A percentile compares a stretch with the other conserved stretches of the same genome.
Evolutionary conservation across 2,329 filamentous ascomycete genomes (phyloP).

Genomic region (Claviceps arundinis): DNA sequence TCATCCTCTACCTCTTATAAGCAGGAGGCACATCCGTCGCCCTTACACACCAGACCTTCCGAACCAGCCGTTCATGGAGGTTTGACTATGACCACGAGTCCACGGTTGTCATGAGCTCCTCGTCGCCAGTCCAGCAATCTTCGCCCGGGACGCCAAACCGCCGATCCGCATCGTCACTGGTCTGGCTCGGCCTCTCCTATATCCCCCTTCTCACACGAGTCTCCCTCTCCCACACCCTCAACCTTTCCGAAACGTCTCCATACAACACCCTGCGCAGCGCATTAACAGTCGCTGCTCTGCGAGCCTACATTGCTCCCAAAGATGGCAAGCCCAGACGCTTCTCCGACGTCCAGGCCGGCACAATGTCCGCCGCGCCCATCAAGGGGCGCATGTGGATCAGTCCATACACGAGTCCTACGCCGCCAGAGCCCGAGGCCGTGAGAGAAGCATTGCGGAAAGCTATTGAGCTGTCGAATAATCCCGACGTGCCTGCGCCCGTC

Average conservation of each 20-base stretch:
- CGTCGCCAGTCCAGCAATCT: neutral
- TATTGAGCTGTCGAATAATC: constrained; percentile 24
- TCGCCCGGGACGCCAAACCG: neutral
- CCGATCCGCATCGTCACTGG: neutral
- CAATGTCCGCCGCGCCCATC: constrained; percentile 49
- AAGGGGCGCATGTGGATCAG: constrained; percentile 76
- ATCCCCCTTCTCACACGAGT: constrained; percentile 41
- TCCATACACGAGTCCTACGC: constrained; percentile 49
- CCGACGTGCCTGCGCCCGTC: constrained; percentile 4
- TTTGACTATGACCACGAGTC: neutral
- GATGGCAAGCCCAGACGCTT: constrained; percentile 35
- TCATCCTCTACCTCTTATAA: no score
- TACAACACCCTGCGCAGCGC: constrained; percentile 72
- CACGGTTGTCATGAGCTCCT: neutral
- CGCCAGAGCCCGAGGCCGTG: constrained; percentile 37
- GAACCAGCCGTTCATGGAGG: neutral
- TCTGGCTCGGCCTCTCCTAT: constrained; percentile 41
- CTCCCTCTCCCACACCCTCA: constrained; percentile 46
- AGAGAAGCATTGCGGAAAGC: constrained; percentile 44
- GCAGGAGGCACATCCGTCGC: no score
- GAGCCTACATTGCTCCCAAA: constrained; percentile 39
- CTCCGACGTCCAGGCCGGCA: constrained; percentile 48
- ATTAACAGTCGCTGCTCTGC: constrained; percentile 58
- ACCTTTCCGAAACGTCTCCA: constrained; percentile 53
- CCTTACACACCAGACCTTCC: no score